Percentiles rank a stretch among this genome's conserved stretches.
These are phyloP conservation scores for Leavenworthia alabamica DNA, from an alignment of 345 rosid species.

Conservation along the genomic window DNA sequence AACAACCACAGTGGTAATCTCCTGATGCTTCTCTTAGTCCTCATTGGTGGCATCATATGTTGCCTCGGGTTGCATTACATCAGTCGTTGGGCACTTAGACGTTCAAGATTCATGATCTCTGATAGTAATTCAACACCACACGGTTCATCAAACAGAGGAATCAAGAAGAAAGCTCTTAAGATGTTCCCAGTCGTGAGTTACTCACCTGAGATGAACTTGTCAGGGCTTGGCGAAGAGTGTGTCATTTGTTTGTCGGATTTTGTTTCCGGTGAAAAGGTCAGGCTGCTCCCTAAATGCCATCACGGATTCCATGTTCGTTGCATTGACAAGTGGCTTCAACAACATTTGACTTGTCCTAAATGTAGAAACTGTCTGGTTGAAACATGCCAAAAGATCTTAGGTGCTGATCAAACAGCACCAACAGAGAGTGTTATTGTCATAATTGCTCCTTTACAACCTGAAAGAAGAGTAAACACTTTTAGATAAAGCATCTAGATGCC, in stretches of 20 bases:
- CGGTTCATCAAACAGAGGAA: conserved; percentile 29
- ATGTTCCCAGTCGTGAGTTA: conserved; percentile 45
- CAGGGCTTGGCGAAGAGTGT: conserved; percentile 46
- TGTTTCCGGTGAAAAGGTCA: conserved; percentile 33
- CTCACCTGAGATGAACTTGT: conserved; percentile 34
- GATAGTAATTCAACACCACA: conserved; percentile 17
- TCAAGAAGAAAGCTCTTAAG: conserved; percentile 38
- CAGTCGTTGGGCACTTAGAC: conserved; percentile 40
- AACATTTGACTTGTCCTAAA: conserved; percentile 46
- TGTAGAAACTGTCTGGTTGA: conserved; percentile 47
- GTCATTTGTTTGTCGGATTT: conserved; percentile 50
- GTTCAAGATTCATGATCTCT: conserved; percentile 35
- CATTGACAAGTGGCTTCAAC: conserved; percentile 48
- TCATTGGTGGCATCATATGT: conserved; percentile 47
- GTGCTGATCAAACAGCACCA: conserved; percentile 5
- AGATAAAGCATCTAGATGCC: conserved; percentile 18
- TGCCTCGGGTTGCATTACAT: conserved; percentile 47
- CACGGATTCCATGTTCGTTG: conserved; percentile 48
- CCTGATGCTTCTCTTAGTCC: conserved; percentile 39
- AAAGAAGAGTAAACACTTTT: conserved; percentile 24
- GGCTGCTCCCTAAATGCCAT: conserved; percentile 47
- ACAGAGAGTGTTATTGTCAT: conserved; percentile 9
- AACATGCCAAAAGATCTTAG: conserved; percentile 32
- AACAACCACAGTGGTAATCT: conserved; percentile 36
- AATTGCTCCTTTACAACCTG: conserved; percentile 35